A percentile compares a stretch with the other conserved stretches of the same genome.
phyloP scores from a whole-genome alignment of 1,284 basidiomycete species.

The Leccinum ponderosum region DNA sequence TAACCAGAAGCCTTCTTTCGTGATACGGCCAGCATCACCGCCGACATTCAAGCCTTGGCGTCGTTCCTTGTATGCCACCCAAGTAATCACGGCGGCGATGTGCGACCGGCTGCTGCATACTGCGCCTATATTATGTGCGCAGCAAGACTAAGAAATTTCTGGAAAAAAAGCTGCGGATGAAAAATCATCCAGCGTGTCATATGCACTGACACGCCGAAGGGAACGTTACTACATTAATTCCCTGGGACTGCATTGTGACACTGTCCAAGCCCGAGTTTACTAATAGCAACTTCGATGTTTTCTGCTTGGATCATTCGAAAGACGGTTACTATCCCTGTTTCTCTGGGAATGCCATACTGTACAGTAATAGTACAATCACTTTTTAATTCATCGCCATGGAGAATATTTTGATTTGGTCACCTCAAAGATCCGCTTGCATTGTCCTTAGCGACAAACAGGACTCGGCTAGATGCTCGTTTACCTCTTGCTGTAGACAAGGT shows the following conservation, averaged over 20 bases:
- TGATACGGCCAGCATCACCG: neutral
- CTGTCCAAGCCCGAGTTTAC: too few relatives aligned
- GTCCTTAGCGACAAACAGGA: neutral
- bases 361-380: neutral
- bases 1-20: neutral
- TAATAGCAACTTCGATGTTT: too few relatives aligned
- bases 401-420: neutral
- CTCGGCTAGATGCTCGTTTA: neutral
- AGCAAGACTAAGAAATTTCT: neutral
- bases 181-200: neutral
- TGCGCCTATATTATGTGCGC: neutral
- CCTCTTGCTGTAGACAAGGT: conserved; percentile 1
- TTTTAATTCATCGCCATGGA: neutral
- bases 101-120: neutral
- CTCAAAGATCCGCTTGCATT: neutral
- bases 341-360: neutral
- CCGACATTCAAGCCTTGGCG: neutral
- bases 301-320: neutral
- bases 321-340: neutral
- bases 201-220: neutral
- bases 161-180: neutral
- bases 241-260: neutral
- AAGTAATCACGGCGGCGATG: neutral
- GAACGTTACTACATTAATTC: neutral
- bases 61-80: neutral